Conservation (phyloP, 2,329 filamentous ascomycete genomes). For the Knufia petricola region DNA sequence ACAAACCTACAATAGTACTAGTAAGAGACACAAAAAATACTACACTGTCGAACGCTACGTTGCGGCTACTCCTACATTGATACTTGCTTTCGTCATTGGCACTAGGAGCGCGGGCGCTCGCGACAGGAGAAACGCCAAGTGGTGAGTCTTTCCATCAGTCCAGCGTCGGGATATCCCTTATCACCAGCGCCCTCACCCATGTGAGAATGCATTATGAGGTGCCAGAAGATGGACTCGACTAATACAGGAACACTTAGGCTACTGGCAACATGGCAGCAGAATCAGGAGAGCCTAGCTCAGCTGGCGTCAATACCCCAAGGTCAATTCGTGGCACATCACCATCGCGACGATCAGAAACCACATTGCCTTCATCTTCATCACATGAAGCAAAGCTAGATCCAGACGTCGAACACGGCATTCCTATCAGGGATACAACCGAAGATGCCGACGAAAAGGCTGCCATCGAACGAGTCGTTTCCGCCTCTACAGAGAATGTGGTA, state of each 20-base stretch:
- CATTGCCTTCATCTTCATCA: neutral
- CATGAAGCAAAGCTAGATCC: neutral
- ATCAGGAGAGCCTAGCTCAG: neutral
- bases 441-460: conserved; percentile 12
- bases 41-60: too few species aligned
- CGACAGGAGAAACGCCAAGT: too few species aligned
- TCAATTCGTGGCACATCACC: neutral
- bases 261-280: neutral
- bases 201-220: too few species aligned
- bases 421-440: conserved; percentile 15
- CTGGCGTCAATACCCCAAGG: conserved; percentile 5
- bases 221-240: neutral
- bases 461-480: neutral
- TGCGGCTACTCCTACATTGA: too few species aligned
- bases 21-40: too few species aligned
- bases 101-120: too few species aligned
- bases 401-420: conserved; percentile 15
- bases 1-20: too few species aligned
- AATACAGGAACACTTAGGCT: neutral
- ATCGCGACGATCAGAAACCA: neutral
- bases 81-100: too few species aligned
- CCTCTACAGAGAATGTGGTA: conserved; percentile 31
- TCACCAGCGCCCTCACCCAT: too few species aligned
- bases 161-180: too few species aligned
- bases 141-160: too few species aligned